Conservation (phyloP, 2,329 filamentous ascomycete genomes). For the Colletotrichum endophyticum region DNA sequence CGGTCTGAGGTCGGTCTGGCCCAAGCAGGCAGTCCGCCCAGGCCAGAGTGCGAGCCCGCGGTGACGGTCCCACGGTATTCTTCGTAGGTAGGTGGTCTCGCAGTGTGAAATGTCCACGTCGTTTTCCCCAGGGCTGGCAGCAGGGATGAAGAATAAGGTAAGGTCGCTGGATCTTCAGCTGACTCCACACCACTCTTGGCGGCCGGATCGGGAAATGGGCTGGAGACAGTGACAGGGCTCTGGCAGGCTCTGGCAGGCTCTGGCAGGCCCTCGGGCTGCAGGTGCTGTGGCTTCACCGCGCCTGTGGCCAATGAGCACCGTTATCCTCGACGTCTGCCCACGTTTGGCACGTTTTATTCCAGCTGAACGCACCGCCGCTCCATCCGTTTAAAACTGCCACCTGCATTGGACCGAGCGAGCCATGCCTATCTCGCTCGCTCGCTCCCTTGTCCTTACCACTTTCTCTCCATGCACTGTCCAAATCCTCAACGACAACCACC, state of each 20-base stretch:
- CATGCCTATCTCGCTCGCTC: neutral
- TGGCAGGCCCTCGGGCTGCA: neutral
- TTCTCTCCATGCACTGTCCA: neutral
- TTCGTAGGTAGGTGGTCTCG: neutral
- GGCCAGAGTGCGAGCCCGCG: neutral
- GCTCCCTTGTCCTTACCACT: neutral
- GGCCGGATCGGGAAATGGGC: slow-evolving; percentile 19
- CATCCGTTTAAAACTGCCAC: neutral
- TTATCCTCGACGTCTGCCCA: neutral
- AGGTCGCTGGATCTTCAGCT: slow-evolving; percentile 19
- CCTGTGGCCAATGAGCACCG: slow-evolving; percentile 5
- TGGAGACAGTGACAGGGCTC: neutral
- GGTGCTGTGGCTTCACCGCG: slow-evolving; percentile 1
- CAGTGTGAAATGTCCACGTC: neutral
- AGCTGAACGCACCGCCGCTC: slow-evolving; percentile 11
- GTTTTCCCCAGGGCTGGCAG: neutral
- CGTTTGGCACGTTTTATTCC: slow-evolving; percentile 11
- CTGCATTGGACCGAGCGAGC: slow-evolving; percentile 5
- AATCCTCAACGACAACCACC: neutral
- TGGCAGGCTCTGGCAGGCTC: neutral
- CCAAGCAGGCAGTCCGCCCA: neutral
- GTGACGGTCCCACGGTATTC: neutral
- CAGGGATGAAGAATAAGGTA: slow-evolving; percentile 19
- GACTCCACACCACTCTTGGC: slow-evolving; percentile 3
- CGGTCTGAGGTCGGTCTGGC: neutral